Base-by-base conservation (phyloP, 257 asterid genomes). In the Solanum piurae region DNA sequence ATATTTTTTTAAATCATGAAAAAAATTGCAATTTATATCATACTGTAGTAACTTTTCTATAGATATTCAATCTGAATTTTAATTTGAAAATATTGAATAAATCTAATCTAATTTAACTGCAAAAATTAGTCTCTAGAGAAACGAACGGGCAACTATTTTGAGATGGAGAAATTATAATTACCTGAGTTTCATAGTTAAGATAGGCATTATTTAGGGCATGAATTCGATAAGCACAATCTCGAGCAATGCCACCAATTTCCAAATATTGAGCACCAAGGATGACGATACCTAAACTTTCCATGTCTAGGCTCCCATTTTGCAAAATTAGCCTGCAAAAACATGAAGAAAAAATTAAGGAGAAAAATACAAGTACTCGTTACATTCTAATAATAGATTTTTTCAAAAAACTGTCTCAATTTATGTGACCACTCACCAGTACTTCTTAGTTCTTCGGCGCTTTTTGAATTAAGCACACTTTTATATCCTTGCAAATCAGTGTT, bases 301-400 rank as follows among this genome's bases (percentile, higher is more conserved):
- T 94, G 98, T 11, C 98, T 83, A 3, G 96, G 95, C 89, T 95
- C 96, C 98, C 98, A 96, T 88, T 87, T 92, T 33, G 96, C 99
- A 18, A 93, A 92, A 89, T 92, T 94, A 1, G 90, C 95, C 98
- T 94, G 64, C 49, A n/a, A 69, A 12, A 55, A 83, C 14, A 9
- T 34, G 37, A 29, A 84, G 9, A 64, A n/a, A 23, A 23, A 36
- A 25, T 36, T 74, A 49, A 74, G 49, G 20, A 74, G 52, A 74
- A 36, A 74, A 36, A 21, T 10, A 37, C 29, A 10, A 37, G 37
- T 27, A 4, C 9, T 73, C 14, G 7, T 46, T 31, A 7, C 7
- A 16, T 71, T 71, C 37, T 16, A 31, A 69, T 14, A 52, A 49
- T 18, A 14, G 2, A 0, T 49, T 5, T 14, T 52, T 52, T 18